Evolutionary conservation across 2,329 filamentous ascomycete species (phyloP).

Genomic region (Metarhizium sp.): DNA sequence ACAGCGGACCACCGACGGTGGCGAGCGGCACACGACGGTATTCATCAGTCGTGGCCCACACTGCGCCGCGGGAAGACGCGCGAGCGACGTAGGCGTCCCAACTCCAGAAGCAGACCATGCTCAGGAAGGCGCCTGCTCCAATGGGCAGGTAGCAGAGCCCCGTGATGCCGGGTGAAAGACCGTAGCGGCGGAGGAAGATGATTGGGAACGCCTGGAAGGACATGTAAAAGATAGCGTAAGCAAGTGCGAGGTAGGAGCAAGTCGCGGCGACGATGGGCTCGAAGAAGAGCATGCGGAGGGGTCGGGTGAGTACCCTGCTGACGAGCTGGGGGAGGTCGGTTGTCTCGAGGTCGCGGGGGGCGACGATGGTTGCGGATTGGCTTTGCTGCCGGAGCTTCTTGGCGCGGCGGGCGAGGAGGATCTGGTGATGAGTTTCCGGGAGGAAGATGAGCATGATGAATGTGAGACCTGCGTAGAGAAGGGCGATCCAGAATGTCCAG

Average conservation of each 20-base stretch:
- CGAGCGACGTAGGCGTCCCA: conserved; percentile 54
- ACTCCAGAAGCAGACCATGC: conserved; percentile 50
- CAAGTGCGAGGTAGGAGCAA: conserved; percentile 61
- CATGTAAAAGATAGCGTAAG: conserved; percentile 60
- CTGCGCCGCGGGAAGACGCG: conserved; percentile 36
- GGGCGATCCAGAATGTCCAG: conserved; percentile 61
- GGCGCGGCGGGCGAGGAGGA: conserved; percentile 49
- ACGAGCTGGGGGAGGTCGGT: conserved; percentile 47
- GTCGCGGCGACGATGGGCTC: conserved; percentile 66
- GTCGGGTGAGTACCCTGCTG: conserved; percentile 62
- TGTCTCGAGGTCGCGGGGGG: conserved; percentile 55
- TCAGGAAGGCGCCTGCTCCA: conserved; percentile 50
- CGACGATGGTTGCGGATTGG: conserved; percentile 39
- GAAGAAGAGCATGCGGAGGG: conserved; percentile 60
- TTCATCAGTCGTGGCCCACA: conserved; percentile 55
- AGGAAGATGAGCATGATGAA: conserved; percentile 52
- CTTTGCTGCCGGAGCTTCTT: conserved; percentile 45
- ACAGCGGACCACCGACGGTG: conserved; percentile 58
- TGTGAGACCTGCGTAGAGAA: conserved; percentile 57
- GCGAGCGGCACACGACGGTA: conserved; percentile 63
- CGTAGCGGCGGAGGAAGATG: conserved; percentile 57
- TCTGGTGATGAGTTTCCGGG: conserved; percentile 54
- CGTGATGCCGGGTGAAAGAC: conserved; percentile 52
- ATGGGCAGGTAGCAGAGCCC: conserved; percentile 64
- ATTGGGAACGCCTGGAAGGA: conserved; percentile 68